Evolutionary conservation across 169 alveolate species (phyloP).

Genomic region (Babesia gibsoni): DNA sequence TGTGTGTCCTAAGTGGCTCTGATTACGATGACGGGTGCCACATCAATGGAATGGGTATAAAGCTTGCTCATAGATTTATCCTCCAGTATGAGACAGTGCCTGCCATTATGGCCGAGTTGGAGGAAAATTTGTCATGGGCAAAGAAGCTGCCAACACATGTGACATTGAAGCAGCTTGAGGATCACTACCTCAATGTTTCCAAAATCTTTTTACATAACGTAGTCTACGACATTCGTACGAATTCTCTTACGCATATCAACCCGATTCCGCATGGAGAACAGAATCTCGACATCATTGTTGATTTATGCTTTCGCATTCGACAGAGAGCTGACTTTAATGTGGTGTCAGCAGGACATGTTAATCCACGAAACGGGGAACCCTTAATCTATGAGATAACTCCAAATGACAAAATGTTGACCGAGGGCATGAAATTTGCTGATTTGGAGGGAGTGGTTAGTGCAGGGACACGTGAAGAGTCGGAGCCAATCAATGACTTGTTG

Average conservation of each 20-base stretch:
- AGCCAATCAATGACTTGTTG: slow-evolving; percentile 1
- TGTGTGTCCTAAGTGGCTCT: slow-evolving; percentile 77
- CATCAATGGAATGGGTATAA: slow-evolving; percentile 76
- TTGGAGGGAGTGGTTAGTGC: neutral
- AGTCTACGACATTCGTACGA: slow-evolving; percentile 62
- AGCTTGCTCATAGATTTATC: slow-evolving; percentile 67
- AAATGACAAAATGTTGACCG: slow-evolving; percentile 9
- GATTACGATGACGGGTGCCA: slow-evolving; percentile 77
- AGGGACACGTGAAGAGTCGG: neutral
- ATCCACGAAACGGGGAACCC: slow-evolving; percentile 41
- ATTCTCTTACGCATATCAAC: slow-evolving; percentile 32
- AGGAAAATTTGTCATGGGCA: slow-evolving; percentile 59
- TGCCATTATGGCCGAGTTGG: slow-evolving; percentile 45
- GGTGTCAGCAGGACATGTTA: slow-evolving; percentile 25
- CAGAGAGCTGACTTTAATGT: neutral
- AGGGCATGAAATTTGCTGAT: slow-evolving; percentile 15
- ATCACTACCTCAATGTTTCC: slow-evolving; percentile 60
- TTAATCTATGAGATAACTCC: slow-evolving; percentile 4
- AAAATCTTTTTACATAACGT: slow-evolving; percentile 70
- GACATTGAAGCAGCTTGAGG: slow-evolving; percentile 52
- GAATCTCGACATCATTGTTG: slow-evolving; percentile 18
- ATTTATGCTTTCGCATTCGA: slow-evolving; percentile 2
- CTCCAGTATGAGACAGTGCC: slow-evolving; percentile 58
- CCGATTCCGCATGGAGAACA: neutral
- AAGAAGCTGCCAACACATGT: slow-evolving; percentile 67